Evolutionary conservation across 148 eudicot species (phyloP), one percentile per base, ranked within the genome.

Genomic region (Amaranthus palmeri): DNA sequence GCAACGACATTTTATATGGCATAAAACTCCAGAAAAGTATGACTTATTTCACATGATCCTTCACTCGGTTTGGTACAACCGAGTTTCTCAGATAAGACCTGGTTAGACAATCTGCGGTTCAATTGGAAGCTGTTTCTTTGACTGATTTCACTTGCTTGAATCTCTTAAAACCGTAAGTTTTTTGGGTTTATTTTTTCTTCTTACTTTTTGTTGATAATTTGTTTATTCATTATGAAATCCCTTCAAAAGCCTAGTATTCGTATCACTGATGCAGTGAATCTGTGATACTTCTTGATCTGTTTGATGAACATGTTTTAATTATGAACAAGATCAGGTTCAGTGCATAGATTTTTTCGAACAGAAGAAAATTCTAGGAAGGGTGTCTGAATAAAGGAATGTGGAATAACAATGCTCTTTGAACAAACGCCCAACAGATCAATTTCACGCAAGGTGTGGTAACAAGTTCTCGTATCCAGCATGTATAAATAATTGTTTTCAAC

Each of bases 41-140:
- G 97, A 91, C 68, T 81, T 91, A 79, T 91, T 91, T 80, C 88
- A 91, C 60, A 88, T 88, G 93, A 83, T 79, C 74, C 97, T 91
- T 84, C 97, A 92, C 76, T 92, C 95, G 11, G 73, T 92, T 63
- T 89, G 97, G 97, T 87, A 80, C 72, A 92, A 72, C 77, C 84
- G 89, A 73, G 69, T 92, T 70, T 82, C 83, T 18, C 86, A 84
- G 72, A 64, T 79, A 36, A 72, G 61, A 71, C 61, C 69, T 40
- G 50, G 42, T 63, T 67, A 67, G 48, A 67, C 50, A 10, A 7
- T 18, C 4, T 68, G 6, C 47, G 11, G 14, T 18, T 7, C n/a
- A n/a, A 4, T 7, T 51, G 59, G 14, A 69, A 41, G 36, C 72
- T n/a, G 12, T 10, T 18, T 57, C 70, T 49, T 25, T 51, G 57